Base-by-base conservation (phyloP, 2,329 filamentous ascomycete genomes). In the Pseudogymnoascus sp. region DNA sequence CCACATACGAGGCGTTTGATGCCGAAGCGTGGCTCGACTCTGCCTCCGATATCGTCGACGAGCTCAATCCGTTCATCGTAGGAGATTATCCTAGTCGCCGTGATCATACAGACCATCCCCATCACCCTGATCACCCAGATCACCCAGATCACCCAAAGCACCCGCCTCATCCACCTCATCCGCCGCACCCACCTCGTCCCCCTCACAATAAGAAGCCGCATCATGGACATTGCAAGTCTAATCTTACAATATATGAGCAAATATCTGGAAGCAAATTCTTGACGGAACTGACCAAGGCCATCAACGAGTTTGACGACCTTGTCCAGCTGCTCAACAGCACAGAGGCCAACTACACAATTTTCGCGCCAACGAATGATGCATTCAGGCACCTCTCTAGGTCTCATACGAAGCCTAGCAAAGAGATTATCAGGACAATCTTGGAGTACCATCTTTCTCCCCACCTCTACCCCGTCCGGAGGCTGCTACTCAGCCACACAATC, bases 221-320 rank as follows among this genome's bases (percentile, higher is more conserved):
- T 35, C 37, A 59, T 23, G 65, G 58, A 12, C 65, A 70, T 34
- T 65, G 71, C n/a, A 74, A 75, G 63, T 76, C 82, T 5, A 87
- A 90, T 69, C 74, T 80, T 69, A 95, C 90, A 18, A 82, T 95
- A 45, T 95, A 92, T 73, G 77, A 95, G 72, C 75, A 92, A 62
- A 89, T 96, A 71, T 76, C 81, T n/a, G 75, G 81, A 67, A 87
- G 82, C 75, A 88, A 91, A 67, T 81, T 89, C 73, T 92, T 89
- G 1, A 88, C 82, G 56, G 88, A 85, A 71, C 86, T 96, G 45
- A 84, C 86, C 26, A 82, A 86, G 69, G 76, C 91, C n/a, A 80
- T 96, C 65, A 79, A 87, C 63, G 79, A 90, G 62, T 85, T 88
- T 69, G 79, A 84, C 0, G 83, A 89, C 58, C 75, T 96, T 0